Base-by-base conservation (phyloP, 2,329 filamentous ascomycete genomes). In the Pyrenophora seminiperda region DNA sequence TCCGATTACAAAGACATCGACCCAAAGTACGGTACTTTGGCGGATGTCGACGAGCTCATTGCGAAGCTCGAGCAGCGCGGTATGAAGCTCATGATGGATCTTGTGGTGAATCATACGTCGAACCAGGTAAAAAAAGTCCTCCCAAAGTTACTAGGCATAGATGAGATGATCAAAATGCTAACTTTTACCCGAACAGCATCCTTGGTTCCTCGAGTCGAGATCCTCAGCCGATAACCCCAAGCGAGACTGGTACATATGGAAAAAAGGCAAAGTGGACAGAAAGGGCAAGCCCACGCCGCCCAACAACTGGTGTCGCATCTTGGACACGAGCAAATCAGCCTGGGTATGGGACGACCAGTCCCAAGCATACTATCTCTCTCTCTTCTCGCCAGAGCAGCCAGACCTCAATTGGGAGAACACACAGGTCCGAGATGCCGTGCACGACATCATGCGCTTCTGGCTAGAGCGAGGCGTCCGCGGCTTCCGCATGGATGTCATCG, bases 331-430 rank as follows among this genome's bases (percentile, higher is more conserved):
- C 14, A 82, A 81, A 43, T 83, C 77, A 45, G 79, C 81, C 0
- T 90, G 87, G 88, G 79, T 84, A 31, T 92, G 83, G 76, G 88
- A 91, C 60, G 84, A 88, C 59, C 69, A 71, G 14, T 90, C 87
- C 0, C 79, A 82, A 20, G 87, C 92, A 71, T 92, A 90, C 70
- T 92, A 90, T 61, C 81, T 92, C 0, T 85, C 88, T 46, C 78
- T 94, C 10, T 95, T 90, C 68, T 85, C 87, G 1, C 81, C 81
- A 6, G 84, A 89, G 56, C 90, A 93, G 66, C 90, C 90, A 0
- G 90, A 94, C 62, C 77, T 94, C 4, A 94, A 94, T 72, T 94
- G 89, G 89, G 88, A 92, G 63, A 88, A 87, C 44, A 78, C 79
- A 0, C 81, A 80, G 5, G 82, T 88, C 0, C 81, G 88, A 14